Conservation (phyloP, 768 basidiomycete species). For the Sporobolomyces pararoseus region DNA sequence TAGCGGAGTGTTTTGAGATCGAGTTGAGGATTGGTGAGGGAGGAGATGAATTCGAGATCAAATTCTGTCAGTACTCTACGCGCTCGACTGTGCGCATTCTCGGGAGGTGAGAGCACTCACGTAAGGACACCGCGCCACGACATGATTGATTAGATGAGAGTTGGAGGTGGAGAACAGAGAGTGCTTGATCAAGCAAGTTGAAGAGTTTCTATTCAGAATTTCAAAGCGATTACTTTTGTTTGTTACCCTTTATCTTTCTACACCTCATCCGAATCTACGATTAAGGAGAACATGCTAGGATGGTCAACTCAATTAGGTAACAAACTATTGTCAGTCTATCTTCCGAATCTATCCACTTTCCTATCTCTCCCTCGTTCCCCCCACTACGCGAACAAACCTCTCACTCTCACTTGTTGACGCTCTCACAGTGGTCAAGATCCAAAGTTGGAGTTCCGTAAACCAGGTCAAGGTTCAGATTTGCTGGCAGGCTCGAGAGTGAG, state of each 20-base stretch:
- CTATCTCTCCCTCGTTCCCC: neutral
- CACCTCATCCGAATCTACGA: too few relatives aligned
- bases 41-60: neutral
- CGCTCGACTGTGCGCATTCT: neutral
- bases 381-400: neutral
- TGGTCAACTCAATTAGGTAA: conserved; percentile 28
- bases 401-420: neutral
- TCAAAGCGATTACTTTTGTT: neutral
- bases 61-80: too few relatives aligned
- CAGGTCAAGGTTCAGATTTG: conserved; percentile 19
- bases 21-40: neutral
- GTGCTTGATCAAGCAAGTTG: too few relatives aligned
- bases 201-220: neutral
- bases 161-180: neutral
- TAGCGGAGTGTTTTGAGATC: too few relatives aligned
- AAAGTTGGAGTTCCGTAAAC: conserved; percentile 37
- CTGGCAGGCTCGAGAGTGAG: conserved; percentile 7
- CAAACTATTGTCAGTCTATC: conserved; percentile 23
- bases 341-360: neutral
- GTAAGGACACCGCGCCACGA: conserved; percentile 33
- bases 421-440: conserved; percentile 33
- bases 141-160: conserved; percentile 7
- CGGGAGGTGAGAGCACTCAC: conserved; percentile 8
- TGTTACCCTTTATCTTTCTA: too few relatives aligned
- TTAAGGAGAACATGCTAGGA: conserved; percentile 7